Base-by-base conservation (phyloP, 768 basidiomycete species). In the Sistotremastrum niveocremeum region DNA sequence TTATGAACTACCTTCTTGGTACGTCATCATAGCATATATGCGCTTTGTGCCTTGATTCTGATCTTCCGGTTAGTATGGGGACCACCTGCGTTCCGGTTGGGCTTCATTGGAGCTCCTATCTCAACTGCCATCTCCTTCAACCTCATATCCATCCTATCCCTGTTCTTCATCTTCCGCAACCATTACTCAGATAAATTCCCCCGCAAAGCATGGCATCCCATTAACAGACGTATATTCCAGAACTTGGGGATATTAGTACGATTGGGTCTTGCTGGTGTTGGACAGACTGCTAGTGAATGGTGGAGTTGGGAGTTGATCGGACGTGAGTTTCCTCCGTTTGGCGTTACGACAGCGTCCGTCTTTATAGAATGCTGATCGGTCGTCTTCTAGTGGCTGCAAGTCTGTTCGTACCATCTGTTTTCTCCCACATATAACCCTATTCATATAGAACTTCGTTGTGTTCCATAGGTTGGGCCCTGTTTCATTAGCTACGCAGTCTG, bases 271-370 rank as follows among this genome's bases (percentile, higher is more conserved):
- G 84, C 85, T 7, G 91, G 94, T 7, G 77, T 88, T 20, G 82
- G 79, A 71, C 88, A 90, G 60, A 81, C 77, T 3, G 87, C 86
- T 1, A 79, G 77, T 3, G 94, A 95, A 62, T 98, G 93, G 94
- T 97, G 93, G 90, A 81, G 84, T 36, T 94, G 94, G 94, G 91
- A 95, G 62, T 71, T 89, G 5, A 62, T 84, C 33, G 81, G 79
- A 28, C 62, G 61, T 72, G 44, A 56, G 68, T 66, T 10, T 30
- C n/a, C 6, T 32, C 45, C 6, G 10, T 8, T 20, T 7, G 7
- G 28, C 12, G 30, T 7, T 20, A 34, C 50, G n/a, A 33, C 12
- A n/a, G 41, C 41, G 32, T 45, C n/a, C 32, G 47, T 28, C 28
- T 39, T 49, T 34, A 34, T 29, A 28, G 35, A 41, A 39, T 31